Base-by-base conservation (phyloP, 1,284 basidiomycete species). In the Bondarzewia mesenterica region DNA sequence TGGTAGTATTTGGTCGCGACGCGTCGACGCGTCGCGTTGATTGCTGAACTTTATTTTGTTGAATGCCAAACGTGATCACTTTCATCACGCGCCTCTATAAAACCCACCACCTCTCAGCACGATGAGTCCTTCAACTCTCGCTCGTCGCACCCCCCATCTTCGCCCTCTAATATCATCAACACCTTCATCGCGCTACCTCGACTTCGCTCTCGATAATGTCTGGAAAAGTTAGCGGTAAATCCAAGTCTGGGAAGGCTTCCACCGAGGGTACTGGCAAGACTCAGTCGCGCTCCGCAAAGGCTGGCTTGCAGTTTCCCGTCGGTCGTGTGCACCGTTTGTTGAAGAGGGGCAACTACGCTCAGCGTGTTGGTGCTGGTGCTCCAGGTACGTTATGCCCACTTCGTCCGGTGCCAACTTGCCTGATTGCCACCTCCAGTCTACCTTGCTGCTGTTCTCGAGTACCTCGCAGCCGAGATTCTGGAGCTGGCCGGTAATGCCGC, bases 311-410 rank as follows among this genome's bases (percentile, higher is more conserved):
- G 69, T 85, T 91, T 80, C 89, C 88, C 52, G 89, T 92, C 65
- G 89, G 89, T 78, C 89, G 89, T 86, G 86, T 92, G 66, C 89
- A 93, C 73, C 85, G 89, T 81, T 82, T 89, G 55, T 69, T 92
- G 57, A 89, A 90, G 72, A 75, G 74, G 62, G 80, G 82, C 52
- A 81, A 81, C 70, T 82, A 83, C 59, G 76, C 78, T 49, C 72
- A 73, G 61, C 79, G 80, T 57, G 66, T 84, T 46, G 80, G 77
- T 60, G 69, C 69, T 49, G 79, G 78, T 63, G 78, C 82, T 62
- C 83, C 76, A 60, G 73, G 73, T 78, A 64, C 57, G 75, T 32
- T 1, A 5, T 7, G 12, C 29, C 12, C 26, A 14, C 14, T 35
- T 14, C 12, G 26, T 88, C 44, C 42, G 42, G 21, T 36, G 16